These are phyloP conservation scores for Pulveroboletus ravenelii DNA, from an alignment of 768 basidiomycete genomes.

Conservation along the genomic window DNA sequence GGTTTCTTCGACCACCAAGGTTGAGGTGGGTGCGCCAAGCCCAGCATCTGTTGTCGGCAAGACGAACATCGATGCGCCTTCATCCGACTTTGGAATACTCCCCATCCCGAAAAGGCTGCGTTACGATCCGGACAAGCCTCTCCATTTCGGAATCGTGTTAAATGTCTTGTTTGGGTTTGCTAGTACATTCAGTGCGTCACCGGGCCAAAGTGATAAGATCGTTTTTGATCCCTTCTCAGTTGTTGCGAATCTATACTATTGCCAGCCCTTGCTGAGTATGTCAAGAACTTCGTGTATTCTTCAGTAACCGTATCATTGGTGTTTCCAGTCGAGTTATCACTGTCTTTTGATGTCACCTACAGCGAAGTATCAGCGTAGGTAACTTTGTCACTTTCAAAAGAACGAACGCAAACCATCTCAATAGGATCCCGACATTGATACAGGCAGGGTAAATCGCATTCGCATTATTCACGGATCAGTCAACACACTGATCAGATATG, in stretches of 20 bases:
- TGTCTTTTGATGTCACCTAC: slow-evolving; percentile 38
- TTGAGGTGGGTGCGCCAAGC: neutral
- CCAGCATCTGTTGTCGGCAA: neutral
- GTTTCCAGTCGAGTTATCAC: slow-evolving; percentile 31
- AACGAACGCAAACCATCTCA: slow-evolving; percentile 3
- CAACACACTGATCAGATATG: slow-evolving; percentile 46
- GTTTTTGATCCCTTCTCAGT: slow-evolving; percentile 31
- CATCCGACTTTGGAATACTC: slow-evolving; percentile 56
- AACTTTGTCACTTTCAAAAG: neutral
- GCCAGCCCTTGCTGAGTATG: slow-evolving; percentile 72
- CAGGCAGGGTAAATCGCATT: slow-evolving; percentile 54
- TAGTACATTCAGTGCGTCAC: slow-evolving; percentile 40
- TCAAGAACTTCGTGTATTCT: neutral
- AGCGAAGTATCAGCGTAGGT: slow-evolving; percentile 31
- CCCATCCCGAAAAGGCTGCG: slow-evolving; percentile 57
- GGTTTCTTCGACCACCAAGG: slow-evolving; percentile 11
- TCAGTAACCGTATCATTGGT: neutral
- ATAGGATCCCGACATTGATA: slow-evolving; percentile 58
- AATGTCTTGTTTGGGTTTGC: slow-evolving; percentile 61
- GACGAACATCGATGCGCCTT: neutral
- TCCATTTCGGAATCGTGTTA: slow-evolving; percentile 47
- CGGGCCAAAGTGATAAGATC: neutral
- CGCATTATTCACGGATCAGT: neutral
- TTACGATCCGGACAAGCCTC: slow-evolving; percentile 47
- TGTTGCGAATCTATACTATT: slow-evolving; percentile 79